Evolutionary conservation across 2,329 filamentous ascomycete species (phyloP), one percentile per base, ranked within the genome.

Genomic region (Fusarium ambrosium): DNA sequence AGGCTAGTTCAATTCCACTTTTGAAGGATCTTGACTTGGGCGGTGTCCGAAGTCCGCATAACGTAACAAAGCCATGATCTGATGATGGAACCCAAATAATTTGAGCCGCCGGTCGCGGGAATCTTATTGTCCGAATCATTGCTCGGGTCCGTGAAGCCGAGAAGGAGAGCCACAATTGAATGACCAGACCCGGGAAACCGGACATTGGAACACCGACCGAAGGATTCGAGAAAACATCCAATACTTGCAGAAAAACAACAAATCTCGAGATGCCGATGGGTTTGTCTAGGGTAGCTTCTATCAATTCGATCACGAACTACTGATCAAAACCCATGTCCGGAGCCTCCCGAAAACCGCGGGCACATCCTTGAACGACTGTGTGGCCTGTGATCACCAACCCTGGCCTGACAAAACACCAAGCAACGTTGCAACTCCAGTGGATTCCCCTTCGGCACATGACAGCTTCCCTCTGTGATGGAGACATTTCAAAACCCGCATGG

Each of bases 401-500:
- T 59, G 56, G 60, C 58, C 65, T 74, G 69, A 72, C 48, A 69
- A 55, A 58, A 58, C 34, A 61, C 20, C 27, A 67, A 39, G 70
- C 58, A 71, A 76, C 72, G 73, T 75, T 75, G 61, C 73, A 73
- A 18, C 72, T 53, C 32, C 20, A 43, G 62, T 72, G 63, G 73
- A 45, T 34, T 34, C 45, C 18, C 32, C 58, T 36, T 51, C 53
- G 45, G 64, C 72, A 75, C 66, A 73, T 75, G 72, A 70, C 60
- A 62, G 24, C 34, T 29, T 55, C 39, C 61, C 34, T 51, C 56
- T 75, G 69, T 62, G 29, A 27, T 53, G 48, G 18, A 20, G 27
- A n/a, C 27, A 18, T 51, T 11, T 24, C 14, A 16, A 32, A 53
- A 53, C 48, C 48, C 48, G 48, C 48, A 53, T 53, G 48, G 27